Conservation (phyloP, 371 early-diverging fungal species). For the Mucor velutinosus region DNA sequence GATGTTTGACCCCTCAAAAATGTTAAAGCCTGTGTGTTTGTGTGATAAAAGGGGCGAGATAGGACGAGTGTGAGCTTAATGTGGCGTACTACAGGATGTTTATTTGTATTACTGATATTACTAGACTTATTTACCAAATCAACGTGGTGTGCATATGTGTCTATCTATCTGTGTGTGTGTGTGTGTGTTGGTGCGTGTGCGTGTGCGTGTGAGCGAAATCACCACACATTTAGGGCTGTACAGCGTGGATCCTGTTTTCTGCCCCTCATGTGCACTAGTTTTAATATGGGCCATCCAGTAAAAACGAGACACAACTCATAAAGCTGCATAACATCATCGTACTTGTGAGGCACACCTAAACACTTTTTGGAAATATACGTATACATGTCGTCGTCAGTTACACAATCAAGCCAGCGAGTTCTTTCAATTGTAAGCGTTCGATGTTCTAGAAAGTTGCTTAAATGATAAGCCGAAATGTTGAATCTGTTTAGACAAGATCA, state of each 20-base stretch:
- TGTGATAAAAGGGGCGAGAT: background rate
- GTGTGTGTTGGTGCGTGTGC: too few relatives aligned
- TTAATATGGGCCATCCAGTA: background rate
- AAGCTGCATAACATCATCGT: background rate
- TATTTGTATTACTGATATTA: background rate
- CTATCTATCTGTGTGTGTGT: background rate
- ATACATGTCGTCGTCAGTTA: background rate
- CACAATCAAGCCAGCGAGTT: background rate
- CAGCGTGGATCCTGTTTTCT: background rate
- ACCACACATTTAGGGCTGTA: background rate
- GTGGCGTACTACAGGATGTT: background rate
- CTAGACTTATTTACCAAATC: background rate
- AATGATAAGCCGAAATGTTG: background rate
- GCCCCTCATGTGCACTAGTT: background rate
- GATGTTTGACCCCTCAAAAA: background rate
- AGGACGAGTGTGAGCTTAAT: background rate
- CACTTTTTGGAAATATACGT: background rate
- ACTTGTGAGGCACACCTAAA: background rate
- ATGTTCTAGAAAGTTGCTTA: background rate
- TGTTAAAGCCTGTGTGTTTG: background rate
- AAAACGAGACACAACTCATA: background rate
- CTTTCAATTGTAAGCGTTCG: background rate
- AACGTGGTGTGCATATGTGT: slow-evolving; percentile 1
- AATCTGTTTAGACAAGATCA: too few relatives aligned
- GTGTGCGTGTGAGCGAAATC: background rate